Evolutionary conservation across 257 asterid species (phyloP).

Genomic region (Buddleja alternifolia): DNA sequence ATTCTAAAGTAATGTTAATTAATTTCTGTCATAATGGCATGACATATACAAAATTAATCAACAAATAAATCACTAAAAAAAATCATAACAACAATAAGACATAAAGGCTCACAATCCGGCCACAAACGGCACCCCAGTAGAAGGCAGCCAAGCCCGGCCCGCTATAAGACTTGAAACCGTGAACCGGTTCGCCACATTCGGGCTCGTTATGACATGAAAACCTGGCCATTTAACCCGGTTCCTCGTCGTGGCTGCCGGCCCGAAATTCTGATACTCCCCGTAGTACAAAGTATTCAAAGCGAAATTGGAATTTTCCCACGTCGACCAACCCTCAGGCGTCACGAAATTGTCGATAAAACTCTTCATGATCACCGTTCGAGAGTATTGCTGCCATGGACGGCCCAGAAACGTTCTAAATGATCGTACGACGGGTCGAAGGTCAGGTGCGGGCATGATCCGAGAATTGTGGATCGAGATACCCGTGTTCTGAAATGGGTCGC

Average conservation of each 20-base stretch:
- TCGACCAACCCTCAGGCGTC: constrained; percentile 66
- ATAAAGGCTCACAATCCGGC: constrained; percentile 56
- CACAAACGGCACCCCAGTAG: constrained; percentile 81
- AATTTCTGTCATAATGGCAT: constrained; percentile 54
- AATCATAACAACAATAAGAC: constrained; percentile 1
- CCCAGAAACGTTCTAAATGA: constrained; percentile 62
- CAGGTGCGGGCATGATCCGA: constrained; percentile 69
- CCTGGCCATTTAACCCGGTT: constrained; percentile 81
- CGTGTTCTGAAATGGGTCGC: constrained; percentile 85
- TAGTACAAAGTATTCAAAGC: constrained; percentile 71
- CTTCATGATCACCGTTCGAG: constrained; percentile 71
- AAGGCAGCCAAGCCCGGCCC: constrained; percentile 82
- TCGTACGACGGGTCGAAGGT: constrained; percentile 50
- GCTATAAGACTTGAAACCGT: constrained; percentile 78
- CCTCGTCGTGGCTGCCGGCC: constrained; percentile 64
- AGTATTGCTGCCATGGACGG: constrained; percentile 88
- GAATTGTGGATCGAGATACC: constrained; percentile 84
- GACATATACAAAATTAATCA: constrained; percentile 60
- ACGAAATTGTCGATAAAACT: constrained; percentile 56
- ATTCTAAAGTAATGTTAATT: constrained; percentile 26
- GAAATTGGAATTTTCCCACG: constrained; percentile 66
- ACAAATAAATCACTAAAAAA: constrained; percentile 36
- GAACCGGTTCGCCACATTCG: constrained; percentile 59
- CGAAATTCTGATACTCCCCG: constrained; percentile 75
- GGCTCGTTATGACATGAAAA: constrained; percentile 53